Base-by-base conservation (phyloP, 192 early-diverging fungal genomes). In the Oehlia diaphana region DNA sequence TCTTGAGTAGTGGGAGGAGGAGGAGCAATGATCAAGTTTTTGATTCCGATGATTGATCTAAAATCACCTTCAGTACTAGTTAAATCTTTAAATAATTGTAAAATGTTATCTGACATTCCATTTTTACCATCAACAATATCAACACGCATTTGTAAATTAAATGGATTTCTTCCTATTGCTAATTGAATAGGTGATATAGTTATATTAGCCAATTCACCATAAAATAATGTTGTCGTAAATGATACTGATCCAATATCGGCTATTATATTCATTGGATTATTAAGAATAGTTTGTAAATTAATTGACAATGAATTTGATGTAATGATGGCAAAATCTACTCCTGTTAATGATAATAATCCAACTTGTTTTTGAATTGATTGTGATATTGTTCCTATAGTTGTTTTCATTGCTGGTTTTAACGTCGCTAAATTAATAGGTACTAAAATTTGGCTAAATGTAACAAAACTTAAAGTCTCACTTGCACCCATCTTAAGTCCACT, bases 21-120 rank as follows among this genome's bases (percentile, higher is more conserved):
- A 28, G 23, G 64, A 14, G 23, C 13, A 9, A 65, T 65, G 3
- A 28, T 14, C 0, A 65, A 28, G 23, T 19, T 31, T 28, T 23
- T 65, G 3, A 65, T 65, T 65, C 64, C 64, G 28, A 65, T 65
- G 26, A 65, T 31, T 12, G 64, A 65, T 65, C 28, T 65, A 31
- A 65, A 65, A 28, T 65, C 23, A 21, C 64, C 64, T 65, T 65
- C 28, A 13, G n/a, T 65, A 26, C 9, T 14, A 3, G 23, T 65
- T 28, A 65, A 23, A 65, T 65, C 64, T 0, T 65, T 23, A 31
- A 13, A 65, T 16, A 65, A 65, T 65, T 65, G n/a, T 65, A 65
- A 31, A 65, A 65, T 31, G 19, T 65, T 65, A 65, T 65, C 28
- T 28, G 64, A 9, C 64, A 65, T 65, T 65, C 64, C 64, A 65